These are phyloP conservation scores for Tympanopsis confertula DNA, from an alignment of 2,329 filamentous ascomycete species.

Conservation along the genomic window DNA sequence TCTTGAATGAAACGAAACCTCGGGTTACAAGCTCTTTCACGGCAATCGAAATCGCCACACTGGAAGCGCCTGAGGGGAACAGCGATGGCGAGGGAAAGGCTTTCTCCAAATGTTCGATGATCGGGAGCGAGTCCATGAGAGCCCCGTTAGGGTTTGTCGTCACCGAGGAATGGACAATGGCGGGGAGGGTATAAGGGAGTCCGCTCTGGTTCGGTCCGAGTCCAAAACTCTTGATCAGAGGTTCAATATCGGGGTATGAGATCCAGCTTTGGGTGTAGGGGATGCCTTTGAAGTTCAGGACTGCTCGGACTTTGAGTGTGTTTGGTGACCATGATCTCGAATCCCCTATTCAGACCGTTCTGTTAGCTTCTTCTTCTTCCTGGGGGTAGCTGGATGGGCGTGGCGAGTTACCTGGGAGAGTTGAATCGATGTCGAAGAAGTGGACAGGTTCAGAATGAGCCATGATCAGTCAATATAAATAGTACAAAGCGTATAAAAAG, in stretches of 20 bases:
- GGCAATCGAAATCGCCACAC: not conserved
- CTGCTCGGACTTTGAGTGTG: slow-evolving; percentile 3
- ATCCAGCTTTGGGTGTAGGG: slow-evolving; percentile 4
- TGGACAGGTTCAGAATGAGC: too few relatives aligned
- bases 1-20: not conserved
- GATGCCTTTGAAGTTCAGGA: slow-evolving; percentile 4
- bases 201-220: too few relatives aligned
- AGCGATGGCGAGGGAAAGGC: not conserved
- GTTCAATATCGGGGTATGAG: slow-evolving; percentile 6
- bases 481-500: too few relatives aligned
- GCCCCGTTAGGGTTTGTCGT: not conserved
- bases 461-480: too few relatives aligned
- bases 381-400: not conserved
- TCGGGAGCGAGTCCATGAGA: not conserved
- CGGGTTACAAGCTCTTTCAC: not conserved
- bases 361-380: not conserved
- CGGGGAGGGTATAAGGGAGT: not conserved
- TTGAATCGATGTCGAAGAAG: slow-evolving; percentile 1
- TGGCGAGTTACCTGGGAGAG: not conserved
- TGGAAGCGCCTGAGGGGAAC: not conserved
- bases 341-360: slow-evolving; percentile 2
- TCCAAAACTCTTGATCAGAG: not conserved
- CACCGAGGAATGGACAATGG: not conserved
- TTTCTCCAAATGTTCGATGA: not conserved
- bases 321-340: slow-evolving; percentile 5